Conservation (phyloP, 2,329 filamentous ascomycete species). For the Bertia moriformis region DNA sequence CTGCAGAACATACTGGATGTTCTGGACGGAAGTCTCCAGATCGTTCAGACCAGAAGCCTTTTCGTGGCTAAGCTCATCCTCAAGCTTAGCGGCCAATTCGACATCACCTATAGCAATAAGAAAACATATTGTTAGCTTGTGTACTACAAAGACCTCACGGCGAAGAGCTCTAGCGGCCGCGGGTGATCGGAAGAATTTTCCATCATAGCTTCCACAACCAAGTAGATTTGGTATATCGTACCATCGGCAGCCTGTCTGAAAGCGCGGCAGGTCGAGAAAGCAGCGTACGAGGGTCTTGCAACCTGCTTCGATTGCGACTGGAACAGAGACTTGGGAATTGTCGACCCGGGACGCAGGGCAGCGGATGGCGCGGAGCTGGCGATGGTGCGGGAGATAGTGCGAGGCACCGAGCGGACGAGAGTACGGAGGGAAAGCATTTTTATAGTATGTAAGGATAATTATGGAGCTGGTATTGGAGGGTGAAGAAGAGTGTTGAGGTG, state of each 20-base stretch:
- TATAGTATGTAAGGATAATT: slow-evolving; percentile 4
- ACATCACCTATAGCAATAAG: slow-evolving; percentile 43
- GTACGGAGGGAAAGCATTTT: slow-evolving; percentile 59
- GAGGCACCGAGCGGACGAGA: slow-evolving; percentile 52
- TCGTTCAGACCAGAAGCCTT: slow-evolving; percentile 68
- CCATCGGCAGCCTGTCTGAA: slow-evolving; percentile 8
- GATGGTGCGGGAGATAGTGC: slow-evolving; percentile 39
- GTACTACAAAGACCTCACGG: slow-evolving; percentile 23
- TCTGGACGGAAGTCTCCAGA: slow-evolving; percentile 18
- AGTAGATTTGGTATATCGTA: too few species aligned
- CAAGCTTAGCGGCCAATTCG: slow-evolving; percentile 75
- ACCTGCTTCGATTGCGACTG: slow-evolving; percentile 19
- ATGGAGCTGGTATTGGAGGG: too few species aligned
- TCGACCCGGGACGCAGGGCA: slow-evolving; percentile 29
- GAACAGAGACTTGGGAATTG: slow-evolving; percentile 28
- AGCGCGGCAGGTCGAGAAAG: slow-evolving; percentile 25
- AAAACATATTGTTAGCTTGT: slow-evolving; percentile 23
- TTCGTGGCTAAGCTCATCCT: slow-evolving; percentile 73
- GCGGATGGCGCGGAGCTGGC: slow-evolving; percentile 30
- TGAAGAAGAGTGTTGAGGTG: too few species aligned
- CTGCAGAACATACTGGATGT: slow-evolving; percentile 38
- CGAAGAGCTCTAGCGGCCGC: slow-evolving; percentile 10
- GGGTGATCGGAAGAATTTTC: too few species aligned
- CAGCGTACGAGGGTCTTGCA: slow-evolving; percentile 21
- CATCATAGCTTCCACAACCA: too few species aligned